Evolutionary conservation across 2,329 filamentous ascomycete species (phyloP).

Genomic region (Xylariaceae sp.): DNA sequence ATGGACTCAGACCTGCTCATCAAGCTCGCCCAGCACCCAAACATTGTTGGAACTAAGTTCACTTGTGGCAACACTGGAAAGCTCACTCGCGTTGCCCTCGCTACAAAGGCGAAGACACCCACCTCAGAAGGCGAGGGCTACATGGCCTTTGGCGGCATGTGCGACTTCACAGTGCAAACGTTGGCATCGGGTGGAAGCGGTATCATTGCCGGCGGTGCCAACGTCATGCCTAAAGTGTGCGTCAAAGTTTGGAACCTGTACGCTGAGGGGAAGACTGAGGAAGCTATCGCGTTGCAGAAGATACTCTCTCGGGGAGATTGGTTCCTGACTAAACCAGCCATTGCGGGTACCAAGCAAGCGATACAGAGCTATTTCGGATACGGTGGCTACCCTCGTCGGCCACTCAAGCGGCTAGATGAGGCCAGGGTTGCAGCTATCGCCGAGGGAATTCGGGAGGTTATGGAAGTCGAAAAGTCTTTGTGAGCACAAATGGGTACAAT

Average conservation of each 20-base stretch:
- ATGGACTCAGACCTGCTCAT: constrained; percentile 90
- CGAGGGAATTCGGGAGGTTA: constrained; percentile 65
- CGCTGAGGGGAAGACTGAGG: constrained; percentile 72
- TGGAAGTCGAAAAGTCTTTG: constrained; percentile 67
- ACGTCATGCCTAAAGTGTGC: constrained; percentile 83
- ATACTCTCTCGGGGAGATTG: constrained; percentile 81
- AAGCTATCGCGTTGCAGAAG: constrained; percentile 78
- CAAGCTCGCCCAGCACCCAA: constrained; percentile 77
- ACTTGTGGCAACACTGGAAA: constrained; percentile 92
- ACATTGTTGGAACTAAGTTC: constrained; percentile 89
- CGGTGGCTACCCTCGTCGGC: constrained; percentile 75
- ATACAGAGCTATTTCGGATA: constrained; percentile 84
- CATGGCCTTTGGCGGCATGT: constrained; percentile 87
- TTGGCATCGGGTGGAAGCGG: constrained; percentile 79
- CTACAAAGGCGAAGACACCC: constrained; percentile 73
- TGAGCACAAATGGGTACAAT: constrained; percentile 42
- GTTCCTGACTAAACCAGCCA: constrained; percentile 81
- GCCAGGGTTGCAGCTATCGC: constrained; percentile 59
- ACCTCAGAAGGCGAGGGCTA: constrained; percentile 66
- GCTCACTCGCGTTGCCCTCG: constrained; percentile 79
- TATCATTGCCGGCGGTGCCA: constrained; percentile 85
- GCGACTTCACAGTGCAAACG: constrained; percentile 86
- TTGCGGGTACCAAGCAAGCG: constrained; percentile 84
- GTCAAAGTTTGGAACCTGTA: constrained; percentile 81
- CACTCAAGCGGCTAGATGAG: constrained; percentile 69